These are phyloP conservation scores for Salix suchowensis DNA, from an alignment of 345 rosid genomes.

Conservation along the genomic window DNA sequence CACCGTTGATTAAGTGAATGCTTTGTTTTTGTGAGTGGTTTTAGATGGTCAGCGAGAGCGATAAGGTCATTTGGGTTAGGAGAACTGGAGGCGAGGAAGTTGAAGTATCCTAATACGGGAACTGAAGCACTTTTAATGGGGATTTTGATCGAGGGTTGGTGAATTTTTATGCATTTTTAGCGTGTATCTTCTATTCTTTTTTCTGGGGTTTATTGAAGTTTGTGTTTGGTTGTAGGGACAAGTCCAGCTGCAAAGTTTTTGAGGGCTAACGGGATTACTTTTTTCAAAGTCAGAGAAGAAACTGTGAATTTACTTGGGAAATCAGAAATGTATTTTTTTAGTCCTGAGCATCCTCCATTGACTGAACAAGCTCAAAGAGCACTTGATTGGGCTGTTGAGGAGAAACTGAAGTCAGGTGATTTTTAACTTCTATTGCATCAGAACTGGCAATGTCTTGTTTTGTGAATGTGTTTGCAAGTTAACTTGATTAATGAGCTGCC, in stretches of 20 bases:
- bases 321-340: slow-evolving; percentile 63
- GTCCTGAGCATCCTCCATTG: slow-evolving; percentile 83
- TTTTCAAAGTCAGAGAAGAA: slow-evolving; percentile 69
- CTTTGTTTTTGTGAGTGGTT: background rate
- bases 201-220: background rate
- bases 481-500: background rate
- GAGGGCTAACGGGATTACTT: slow-evolving; percentile 74
- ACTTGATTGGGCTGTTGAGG: slow-evolving; percentile 83
- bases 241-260: slow-evolving; percentile 82
- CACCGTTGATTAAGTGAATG: background rate
- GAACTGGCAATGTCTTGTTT: background rate
- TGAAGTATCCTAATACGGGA: slow-evolving; percentile 75
- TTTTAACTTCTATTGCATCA: background rate
- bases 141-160: slow-evolving; percentile 82
- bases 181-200: background rate
- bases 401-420: slow-evolving; percentile 79
- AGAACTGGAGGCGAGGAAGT: slow-evolving; percentile 84
- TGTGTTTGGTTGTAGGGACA: slow-evolving; percentile 44
- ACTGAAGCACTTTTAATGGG: slow-evolving; percentile 89
- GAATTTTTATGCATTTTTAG: background rate
- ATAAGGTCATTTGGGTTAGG: slow-evolving; percentile 78
- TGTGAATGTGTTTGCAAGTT: background rate
- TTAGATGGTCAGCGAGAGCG: slow-evolving; percentile 91
- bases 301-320: slow-evolving; percentile 66
- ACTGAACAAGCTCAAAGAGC: slow-evolving; percentile 79